Base-by-base conservation (phyloP, 169 alveolate species). In the Eimeria acervulina region DNA sequence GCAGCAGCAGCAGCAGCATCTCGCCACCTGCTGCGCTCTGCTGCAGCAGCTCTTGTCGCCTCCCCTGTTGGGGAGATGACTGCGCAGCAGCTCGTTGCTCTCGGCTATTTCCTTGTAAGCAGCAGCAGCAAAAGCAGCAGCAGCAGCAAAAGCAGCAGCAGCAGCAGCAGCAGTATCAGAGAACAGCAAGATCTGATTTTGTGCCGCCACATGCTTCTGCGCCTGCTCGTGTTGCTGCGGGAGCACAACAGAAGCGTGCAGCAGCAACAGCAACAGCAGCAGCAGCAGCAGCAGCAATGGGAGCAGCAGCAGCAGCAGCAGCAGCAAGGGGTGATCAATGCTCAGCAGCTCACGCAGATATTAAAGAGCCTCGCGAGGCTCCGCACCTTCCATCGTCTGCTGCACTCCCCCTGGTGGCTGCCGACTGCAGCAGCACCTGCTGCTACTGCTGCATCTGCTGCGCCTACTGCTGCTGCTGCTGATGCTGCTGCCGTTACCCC, bases 271-370 rank as follows among this genome's bases (percentile, higher is more conserved):
- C 74, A 61, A 21, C 74, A 61, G 31, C 74, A n/a, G 26, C 74
- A 61, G 31, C 36, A 61, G 74, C 26, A 61, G 74, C 74, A 61
- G 74, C 36, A 61, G 74, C 83, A 26, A 42, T 42, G 7, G 40
- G 44, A 72, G 83, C 83, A 72, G 83, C 36, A 61, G 74, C 83
- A 26, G 83, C 83, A n/a, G 40, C 83, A 72, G 83, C 83, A 72
- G 83, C 83, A 72, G 83, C 83, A 72, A 8, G 28, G n/a, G 42
- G 36, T 36, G 26, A 8, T 72, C n/a, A 72, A 36, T 36, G 83
- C 44, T 5, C 52, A 72, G 83, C 83, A 72, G 47, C 47, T 72
- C 8, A 72, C 83, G 7, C 83, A 72, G 42, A 72, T 72, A 13
- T 38, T 72, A 12, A 72, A 72, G 21, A 72, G 83, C 21, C 83